Percentiles rank a stretch among this genome's conserved stretches.
Evolutionary conservation across 1,284 basidiomycete species (phyloP).

Genomic region (Tilletia horrida): DNA sequence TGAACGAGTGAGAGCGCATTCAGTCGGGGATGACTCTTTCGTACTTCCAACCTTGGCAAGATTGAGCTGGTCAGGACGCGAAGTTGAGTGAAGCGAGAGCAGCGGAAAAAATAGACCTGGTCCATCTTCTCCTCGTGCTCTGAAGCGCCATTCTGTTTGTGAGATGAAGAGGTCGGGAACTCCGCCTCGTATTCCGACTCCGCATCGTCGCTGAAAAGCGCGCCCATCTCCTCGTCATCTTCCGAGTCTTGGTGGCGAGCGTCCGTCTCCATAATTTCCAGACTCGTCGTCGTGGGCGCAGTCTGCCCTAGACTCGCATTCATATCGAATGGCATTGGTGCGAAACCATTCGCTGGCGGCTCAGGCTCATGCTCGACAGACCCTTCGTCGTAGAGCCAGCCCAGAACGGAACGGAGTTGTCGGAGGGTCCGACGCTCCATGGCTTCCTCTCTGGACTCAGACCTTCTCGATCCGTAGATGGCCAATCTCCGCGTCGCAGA

Average conservation of each 20-base stretch:
- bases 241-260: not conserved
- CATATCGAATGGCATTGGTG: too few relatives aligned
- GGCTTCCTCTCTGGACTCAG: constrained; percentile 52
- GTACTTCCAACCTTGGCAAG: not conserved
- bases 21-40: too few relatives aligned
- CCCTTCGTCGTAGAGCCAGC: constrained; percentile 20
- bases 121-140: not conserved
- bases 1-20: too few relatives aligned
- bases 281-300: not conserved
- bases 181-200: constrained; percentile 14
- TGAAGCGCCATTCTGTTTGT: too few relatives aligned
- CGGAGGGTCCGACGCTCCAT: constrained; percentile 44
- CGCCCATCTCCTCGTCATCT: constrained; percentile 18
- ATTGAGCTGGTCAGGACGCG: not conserved
- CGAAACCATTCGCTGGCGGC: not conserved
- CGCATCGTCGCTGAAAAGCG: constrained; percentile 13
- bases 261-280: not conserved
- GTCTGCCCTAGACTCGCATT: not conserved
- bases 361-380: not conserved
- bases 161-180: not conserved
- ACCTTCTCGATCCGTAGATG: constrained; percentile 46
- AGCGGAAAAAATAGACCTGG: not conserved
- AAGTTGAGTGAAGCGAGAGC: constrained; percentile 13
- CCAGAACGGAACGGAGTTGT: constrained; percentile 32
- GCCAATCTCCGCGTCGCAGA: constrained; percentile 43